Percentiles rank a stretch among this genome's conserved stretches.
Evolutionary conservation across 768 basidiomycete genomes (phyloP).

Genomic region (Boletus coccyginus): DNA sequence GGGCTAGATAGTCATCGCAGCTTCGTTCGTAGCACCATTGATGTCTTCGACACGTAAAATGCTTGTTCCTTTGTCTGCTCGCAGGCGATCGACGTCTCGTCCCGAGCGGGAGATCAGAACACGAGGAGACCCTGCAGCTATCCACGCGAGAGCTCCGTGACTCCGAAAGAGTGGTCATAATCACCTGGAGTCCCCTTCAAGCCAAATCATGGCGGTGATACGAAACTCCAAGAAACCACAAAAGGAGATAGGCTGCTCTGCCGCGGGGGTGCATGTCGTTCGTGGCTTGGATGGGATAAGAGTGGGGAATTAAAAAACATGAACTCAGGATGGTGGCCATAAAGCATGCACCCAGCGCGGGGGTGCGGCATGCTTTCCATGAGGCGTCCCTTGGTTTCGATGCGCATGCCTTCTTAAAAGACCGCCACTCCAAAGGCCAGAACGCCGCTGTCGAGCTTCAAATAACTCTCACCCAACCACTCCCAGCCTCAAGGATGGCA

Average conservation of each 20-base stretch:
- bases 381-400: constrained; percentile 25
- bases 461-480: constrained; percentile 14
- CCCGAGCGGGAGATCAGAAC: constrained; percentile 12
- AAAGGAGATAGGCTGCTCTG: constrained; percentile 3
- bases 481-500: constrained; percentile 19
- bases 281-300: constrained; percentile 11
- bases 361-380: constrained; percentile 31
- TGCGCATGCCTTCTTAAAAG: constrained; percentile 19
- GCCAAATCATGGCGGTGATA: not conserved
- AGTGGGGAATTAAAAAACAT: constrained; percentile 13
- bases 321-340: constrained; percentile 3
- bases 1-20: not conserved
- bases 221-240: not conserved
- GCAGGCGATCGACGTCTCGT: constrained; percentile 7
- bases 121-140: constrained; percentile 24
- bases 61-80: not conserved
- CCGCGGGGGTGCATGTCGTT: constrained; percentile 2
- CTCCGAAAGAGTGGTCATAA: constrained; percentile 15
- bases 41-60: constrained; percentile 19
- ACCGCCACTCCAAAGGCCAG: constrained; percentile 11
- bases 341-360: constrained; percentile 19
- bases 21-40: not conserved
- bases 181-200: not conserved
- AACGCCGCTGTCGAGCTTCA: constrained; percentile 22
- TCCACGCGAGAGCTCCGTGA: constrained; percentile 26